phyloP scores from a whole-genome alignment of 2,329 filamentous ascomycete species.

The Penicillium sp. region DNA sequence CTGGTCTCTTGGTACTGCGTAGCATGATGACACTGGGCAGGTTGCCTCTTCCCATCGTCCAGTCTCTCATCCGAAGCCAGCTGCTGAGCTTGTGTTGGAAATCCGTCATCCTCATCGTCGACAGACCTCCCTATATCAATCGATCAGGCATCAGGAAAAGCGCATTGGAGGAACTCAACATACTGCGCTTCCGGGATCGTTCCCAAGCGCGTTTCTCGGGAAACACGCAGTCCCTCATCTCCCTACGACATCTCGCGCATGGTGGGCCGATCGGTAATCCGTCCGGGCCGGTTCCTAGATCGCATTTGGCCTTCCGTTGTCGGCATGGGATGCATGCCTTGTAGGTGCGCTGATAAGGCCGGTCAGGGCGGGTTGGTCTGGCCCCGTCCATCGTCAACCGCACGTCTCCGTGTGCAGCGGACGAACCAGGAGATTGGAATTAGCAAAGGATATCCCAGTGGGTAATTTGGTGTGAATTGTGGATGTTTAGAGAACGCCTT shows the following conservation, averaged over 20 bases:
- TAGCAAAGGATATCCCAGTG: constrained; percentile 14
- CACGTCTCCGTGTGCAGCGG: constrained; percentile 3
- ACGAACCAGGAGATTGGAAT: constrained; percentile 12
- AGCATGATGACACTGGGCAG: constrained; percentile 5
- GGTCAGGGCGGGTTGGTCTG: constrained; percentile 29
- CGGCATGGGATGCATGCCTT: constrained; percentile 52
- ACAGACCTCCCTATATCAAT: constrained; percentile 13
- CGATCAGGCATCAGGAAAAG: constrained; percentile 8
- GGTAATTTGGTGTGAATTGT: constrained; percentile 11
- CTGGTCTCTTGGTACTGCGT: constrained; percentile 11
- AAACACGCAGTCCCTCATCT: constrained; percentile 49
- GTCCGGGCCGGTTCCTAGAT: constrained; percentile 40
- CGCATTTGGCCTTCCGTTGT: constrained; percentile 51
- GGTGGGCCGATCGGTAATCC: constrained; percentile 38
- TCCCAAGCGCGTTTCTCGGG: constrained; percentile 42
- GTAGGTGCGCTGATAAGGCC: constrained; percentile 49
- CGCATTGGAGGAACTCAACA: constrained; percentile 7
- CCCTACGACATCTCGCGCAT: constrained; percentile 48
- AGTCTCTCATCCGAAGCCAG: constrained; percentile 6
- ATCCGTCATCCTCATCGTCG: constrained; percentile 8
- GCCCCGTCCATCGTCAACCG: constrained; percentile 22
- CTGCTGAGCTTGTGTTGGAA: constrained; percentile 7
- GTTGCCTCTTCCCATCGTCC: constrained; percentile 2
- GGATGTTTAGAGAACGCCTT: constrained; percentile 7
- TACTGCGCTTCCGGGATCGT: constrained; percentile 34